Base-by-base conservation (phyloP, 1,284 basidiomycete species). In the Apiotrichum veenhuisii region DNA sequence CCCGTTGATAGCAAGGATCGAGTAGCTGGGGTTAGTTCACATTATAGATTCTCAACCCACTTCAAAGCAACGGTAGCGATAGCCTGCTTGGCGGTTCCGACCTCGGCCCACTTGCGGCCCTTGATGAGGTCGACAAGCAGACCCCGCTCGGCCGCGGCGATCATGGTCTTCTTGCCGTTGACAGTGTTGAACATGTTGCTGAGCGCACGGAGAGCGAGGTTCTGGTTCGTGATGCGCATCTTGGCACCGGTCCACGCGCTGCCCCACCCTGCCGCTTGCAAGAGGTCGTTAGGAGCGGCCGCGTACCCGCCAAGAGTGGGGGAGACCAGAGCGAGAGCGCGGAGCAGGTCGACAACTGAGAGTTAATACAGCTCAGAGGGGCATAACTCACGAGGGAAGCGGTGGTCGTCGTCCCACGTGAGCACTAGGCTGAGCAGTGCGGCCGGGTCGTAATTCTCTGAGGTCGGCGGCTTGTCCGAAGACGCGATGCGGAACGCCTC, bases 261-360 rank as follows among this genome's bases (percentile, higher is more conserved):
- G 70, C 64, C 74, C 87, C 88, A 93, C 43, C 87, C 85, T 1
- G 86, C 84, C 3, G 85, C 87, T 52, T 79, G 80, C 69, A 91
- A 83, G 17, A 93, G 74, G 8, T 82, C 79, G 11, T 82, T 77
- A 15, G 83, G 68, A 15, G 82, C 69, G 9, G 79, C 74, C 5
- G 80, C 71, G 54, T 83, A 82, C 1, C 81, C 77, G 8, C 80
- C 78, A 3, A 77, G 64, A 0, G 61, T 37, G 0, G 85, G 82
- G 43, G 82, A 85, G 65, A 83, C 84, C 0, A 84, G 86, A n/a
- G 85, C 81, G 11, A 95, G 76, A 30, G 92, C 80, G 30, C 95
- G 86, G 47, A 86, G 82, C 10, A 98, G 81, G 70, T 98, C 95
- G 66, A 98, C 84, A 2, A 94, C 91, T 92, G 66, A 23, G 23